Percentiles rank a stretch among this genome's conserved stretches.
These are phyloP conservation scores for Castanea crenata DNA, from an alignment of 306 rosid species.

Conservation along the genomic window DNA sequence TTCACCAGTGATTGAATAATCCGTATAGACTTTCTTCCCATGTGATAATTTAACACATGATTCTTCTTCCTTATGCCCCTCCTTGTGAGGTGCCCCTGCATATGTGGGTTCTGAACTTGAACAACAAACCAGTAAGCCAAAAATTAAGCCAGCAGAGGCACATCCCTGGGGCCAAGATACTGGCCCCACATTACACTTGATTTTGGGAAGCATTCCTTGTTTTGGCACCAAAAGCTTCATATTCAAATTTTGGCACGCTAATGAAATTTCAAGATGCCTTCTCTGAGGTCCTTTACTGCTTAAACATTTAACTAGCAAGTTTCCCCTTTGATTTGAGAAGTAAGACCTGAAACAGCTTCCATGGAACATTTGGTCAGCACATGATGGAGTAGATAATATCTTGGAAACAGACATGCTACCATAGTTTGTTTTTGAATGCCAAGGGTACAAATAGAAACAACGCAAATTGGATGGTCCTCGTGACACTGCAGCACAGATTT, in stretches of 20 bases:
- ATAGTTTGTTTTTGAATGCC: slow-evolving; percentile 38
- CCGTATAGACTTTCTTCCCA: slow-evolving; percentile 74
- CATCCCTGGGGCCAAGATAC: slow-evolving; percentile 53
- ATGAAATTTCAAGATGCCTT: slow-evolving; percentile 48
- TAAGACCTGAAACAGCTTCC: slow-evolving; percentile 51
- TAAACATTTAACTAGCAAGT: slow-evolving; percentile 20
- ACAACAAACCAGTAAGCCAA: slow-evolving; percentile 63
- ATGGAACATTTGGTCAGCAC: slow-evolving; percentile 41
- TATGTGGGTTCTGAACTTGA: slow-evolving; percentile 53
- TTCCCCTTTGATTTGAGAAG: slow-evolving; percentile 49
- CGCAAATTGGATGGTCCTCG: slow-evolving; percentile 41
- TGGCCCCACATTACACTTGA: slow-evolving; percentile 48
- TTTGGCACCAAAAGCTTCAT: slow-evolving; percentile 53
- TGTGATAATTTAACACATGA: slow-evolving; percentile 49
- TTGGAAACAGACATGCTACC: slow-evolving; percentile 38
- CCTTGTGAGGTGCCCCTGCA: slow-evolving; percentile 48
- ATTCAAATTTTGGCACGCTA: slow-evolving; percentile 50
- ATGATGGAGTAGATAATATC: slow-evolving; percentile 35
- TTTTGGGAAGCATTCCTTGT: slow-evolving; percentile 46
- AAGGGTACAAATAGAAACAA: slow-evolving; percentile 34
- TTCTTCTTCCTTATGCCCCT: slow-evolving; percentile 38
- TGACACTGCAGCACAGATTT: slow-evolving; percentile 46
- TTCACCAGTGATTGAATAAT: slow-evolving; percentile 87
- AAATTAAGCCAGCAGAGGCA: slow-evolving; percentile 64
- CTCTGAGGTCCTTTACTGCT: slow-evolving; percentile 32